Conservation (phyloP, 1,284 basidiomycete species). For the Pseudozyma hubeiensis region DNA sequence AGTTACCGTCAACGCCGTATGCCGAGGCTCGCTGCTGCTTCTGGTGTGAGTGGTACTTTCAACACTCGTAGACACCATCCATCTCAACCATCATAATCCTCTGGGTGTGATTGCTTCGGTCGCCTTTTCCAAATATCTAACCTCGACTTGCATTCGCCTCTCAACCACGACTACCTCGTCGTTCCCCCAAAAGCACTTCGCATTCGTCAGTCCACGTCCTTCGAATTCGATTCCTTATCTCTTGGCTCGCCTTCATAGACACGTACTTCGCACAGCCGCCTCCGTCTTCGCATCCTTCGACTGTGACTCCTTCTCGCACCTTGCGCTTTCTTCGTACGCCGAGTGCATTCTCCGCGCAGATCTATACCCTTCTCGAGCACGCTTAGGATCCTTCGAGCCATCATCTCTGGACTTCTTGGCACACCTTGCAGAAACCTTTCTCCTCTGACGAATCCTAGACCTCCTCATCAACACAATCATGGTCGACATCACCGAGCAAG, state of each 20-base stretch:
- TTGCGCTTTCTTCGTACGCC: neutral
- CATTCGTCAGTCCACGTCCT: neutral
- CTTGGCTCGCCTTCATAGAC: constrained; percentile 3
- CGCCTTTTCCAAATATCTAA: neutral
- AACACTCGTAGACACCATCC: neutral
- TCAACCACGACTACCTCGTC: too few species aligned
- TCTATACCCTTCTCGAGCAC: constrained; percentile 9
- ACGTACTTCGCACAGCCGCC: neutral
- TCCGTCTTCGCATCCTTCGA: neutral
- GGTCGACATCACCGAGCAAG: constrained; percentile 68
- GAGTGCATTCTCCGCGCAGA: neutral
- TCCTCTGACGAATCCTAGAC: neutral
- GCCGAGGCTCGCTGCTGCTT: neutral
- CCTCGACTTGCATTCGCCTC: too few species aligned
- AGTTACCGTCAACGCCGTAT: neutral
- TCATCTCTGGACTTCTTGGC: neutral
- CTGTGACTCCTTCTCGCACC: too few species aligned
- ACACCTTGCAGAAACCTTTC: neutral
- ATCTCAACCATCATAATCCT: neutral
- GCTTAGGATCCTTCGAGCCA: neutral
- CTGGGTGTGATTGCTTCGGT: neutral
- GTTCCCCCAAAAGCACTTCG: neutral
- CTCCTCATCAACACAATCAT: constrained; percentile 25
- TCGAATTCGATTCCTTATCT: constrained; percentile 2
- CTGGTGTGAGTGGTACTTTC: neutral